Percentiles rank a stretch among this genome's conserved stretches.
These are phyloP conservation scores for Naganishia onofrii DNA, from an alignment of 768 basidiomycete genomes.

Conservation along the genomic window DNA sequence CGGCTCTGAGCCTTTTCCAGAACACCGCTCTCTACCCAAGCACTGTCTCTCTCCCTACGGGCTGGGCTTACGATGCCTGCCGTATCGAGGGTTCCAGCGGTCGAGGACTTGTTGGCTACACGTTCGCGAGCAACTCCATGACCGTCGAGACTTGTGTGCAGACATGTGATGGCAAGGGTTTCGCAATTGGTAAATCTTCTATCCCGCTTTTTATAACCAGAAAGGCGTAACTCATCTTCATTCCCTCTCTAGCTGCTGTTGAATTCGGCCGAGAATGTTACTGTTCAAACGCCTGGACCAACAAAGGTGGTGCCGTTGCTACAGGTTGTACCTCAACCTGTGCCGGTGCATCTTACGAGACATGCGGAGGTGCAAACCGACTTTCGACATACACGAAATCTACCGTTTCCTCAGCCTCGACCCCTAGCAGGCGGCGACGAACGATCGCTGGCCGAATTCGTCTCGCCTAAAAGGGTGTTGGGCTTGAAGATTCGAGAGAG, in stretches of 20 bases:
- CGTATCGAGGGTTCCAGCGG: conserved; percentile 36
- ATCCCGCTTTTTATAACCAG: background rate
- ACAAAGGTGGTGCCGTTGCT: conserved; percentile 60
- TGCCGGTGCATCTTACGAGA: conserved; percentile 57
- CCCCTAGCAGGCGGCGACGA: background rate
- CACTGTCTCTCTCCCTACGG: conserved; percentile 34
- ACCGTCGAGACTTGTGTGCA: conserved; percentile 67
- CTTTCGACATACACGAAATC: conserved; percentile 39
- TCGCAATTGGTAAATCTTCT: conserved; percentile 56
- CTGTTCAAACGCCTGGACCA: conserved; percentile 64
- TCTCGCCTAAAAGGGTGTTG: no score
- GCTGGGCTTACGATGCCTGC: conserved; percentile 44
- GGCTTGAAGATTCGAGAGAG: no score
- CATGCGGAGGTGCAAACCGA: conserved; percentile 41
- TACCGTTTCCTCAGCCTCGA: conserved; percentile 2
- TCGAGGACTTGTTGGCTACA: conserved; percentile 42
- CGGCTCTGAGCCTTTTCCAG: conserved; percentile 40
- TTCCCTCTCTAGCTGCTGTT: conserved; percentile 13
- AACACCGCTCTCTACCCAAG: conserved; percentile 38
- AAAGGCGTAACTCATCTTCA: conserved; percentile 56
- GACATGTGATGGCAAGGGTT: conserved; percentile 61
- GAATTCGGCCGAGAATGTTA: conserved; percentile 31
- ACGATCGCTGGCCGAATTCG: conserved; percentile 21
- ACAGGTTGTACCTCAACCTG: conserved; percentile 71
- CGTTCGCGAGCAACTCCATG: conserved; percentile 52